Evolutionary conservation across 768 basidiomycete genomes (phyloP).

Genomic region (Nidularia sp.): DNA sequence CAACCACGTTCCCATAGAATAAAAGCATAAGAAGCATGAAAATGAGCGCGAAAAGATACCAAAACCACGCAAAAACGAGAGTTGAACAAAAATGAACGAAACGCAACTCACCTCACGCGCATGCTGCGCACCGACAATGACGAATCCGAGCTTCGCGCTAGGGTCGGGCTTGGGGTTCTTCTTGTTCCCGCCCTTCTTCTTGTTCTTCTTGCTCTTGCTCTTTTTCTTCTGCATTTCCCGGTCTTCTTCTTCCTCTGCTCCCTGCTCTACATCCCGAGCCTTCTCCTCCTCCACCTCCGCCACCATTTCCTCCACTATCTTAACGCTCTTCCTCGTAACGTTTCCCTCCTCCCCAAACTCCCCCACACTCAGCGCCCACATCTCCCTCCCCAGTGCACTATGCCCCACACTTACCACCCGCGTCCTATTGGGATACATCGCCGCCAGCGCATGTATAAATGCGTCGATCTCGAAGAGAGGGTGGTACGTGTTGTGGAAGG

Average conservation of each 20-base stretch:
- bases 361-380: conserved; percentile 50
- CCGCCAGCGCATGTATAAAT: conserved; percentile 47
- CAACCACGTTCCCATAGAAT: neutral
- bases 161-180: conserved; percentile 7
- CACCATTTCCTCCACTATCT: neutral
- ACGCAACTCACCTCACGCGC: conserved; percentile 57
- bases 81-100: neutral
- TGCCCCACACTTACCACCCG: conserved; percentile 48
- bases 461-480: conserved; percentile 46
- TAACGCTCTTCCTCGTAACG: neutral
- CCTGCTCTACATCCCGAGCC: neutral
- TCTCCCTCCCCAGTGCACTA: conserved; percentile 54
- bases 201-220: conserved; percentile 7
- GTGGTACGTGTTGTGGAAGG: conserved; percentile 49
- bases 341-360: conserved; percentile 2
- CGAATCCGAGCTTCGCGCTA: conserved; percentile 41
- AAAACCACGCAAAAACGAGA: neutral
- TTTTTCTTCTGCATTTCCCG: neutral
- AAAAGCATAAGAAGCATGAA: neutral
- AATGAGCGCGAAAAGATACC: neutral
- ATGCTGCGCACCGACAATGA: conserved; percentile 72
- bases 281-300: neutral
- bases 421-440: conserved; percentile 41
- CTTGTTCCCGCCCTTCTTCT: conserved; percentile 7
- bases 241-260: neutral